A percentile compares a stretch with the other conserved stretches of the same genome.
These are phyloP conservation scores for Penicillium sp. DNA, from an alignment of 2,329 filamentous ascomycete species.

Conservation along the genomic window DNA sequence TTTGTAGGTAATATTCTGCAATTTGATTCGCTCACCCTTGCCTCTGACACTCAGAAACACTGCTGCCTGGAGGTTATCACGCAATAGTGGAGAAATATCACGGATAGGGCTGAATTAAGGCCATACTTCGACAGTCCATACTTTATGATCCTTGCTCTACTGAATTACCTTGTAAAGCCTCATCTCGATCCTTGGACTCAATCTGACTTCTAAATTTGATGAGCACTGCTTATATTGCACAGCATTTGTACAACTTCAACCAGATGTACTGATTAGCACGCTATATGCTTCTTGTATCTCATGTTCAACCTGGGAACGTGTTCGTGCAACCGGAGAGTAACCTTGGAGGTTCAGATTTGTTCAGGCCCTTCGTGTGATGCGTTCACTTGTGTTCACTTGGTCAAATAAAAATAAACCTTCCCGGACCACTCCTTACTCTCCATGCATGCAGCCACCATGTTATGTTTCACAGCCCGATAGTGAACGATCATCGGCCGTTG, in stretches of 20 bases:
- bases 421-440: conserved; percentile 15
- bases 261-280: too few species aligned
- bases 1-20: not conserved
- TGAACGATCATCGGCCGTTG: conserved; percentile 15
- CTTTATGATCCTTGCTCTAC: too few species aligned
- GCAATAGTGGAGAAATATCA: conserved; percentile 4
- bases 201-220: too few species aligned
- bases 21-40: not conserved
- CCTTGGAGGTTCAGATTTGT: too few species aligned
- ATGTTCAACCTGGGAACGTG: too few species aligned
- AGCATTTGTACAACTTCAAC: too few species aligned
- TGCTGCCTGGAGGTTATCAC: conserved; percentile 7
- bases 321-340: too few species aligned
- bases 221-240: too few species aligned
- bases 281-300: too few species aligned
- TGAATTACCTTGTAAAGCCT: too few species aligned
- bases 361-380: not conserved
- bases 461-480: conserved; percentile 14
- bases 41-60: not conserved
- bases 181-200: too few species aligned
- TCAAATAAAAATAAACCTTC: conserved; percentile 18
- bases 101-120: conserved; percentile 13
- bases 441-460: conserved; percentile 15
- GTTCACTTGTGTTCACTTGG: not conserved
- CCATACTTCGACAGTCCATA: not conserved